Evolutionary conservation across 345 rosid genomes (phyloP), one percentile per base, ranked within the genome.

Genomic region (Lepidium didymum): DNA sequence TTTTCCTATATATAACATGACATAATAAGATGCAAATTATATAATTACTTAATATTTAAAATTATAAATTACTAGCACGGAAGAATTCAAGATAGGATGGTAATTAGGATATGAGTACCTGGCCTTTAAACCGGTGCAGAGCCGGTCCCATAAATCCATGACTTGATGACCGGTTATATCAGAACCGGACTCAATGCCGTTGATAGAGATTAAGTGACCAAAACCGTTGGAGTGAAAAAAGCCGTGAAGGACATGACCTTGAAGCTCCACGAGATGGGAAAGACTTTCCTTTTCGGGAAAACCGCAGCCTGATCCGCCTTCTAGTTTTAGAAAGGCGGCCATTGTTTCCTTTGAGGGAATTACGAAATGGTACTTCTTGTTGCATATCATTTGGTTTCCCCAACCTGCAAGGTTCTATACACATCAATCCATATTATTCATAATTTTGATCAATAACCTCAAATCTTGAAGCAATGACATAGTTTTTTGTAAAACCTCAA

Each of bases 71-170:
- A 27, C 31, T 27, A 27, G 31, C 31, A 4, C 4, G 1, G 31
- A 27, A 27, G 6, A 27, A 27, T 5, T 27, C 31, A 27, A 27
- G n/a, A n/a, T n/a, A n/a, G 21, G 31, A 4, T 27, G 4, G 27
- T 23, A 27, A 27, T 27, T 27, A 27, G 2, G 5, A 4, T 27
- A 29, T 29, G 33, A 29, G 33, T 29, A 92, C 98, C 96, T 90
- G 68, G 96, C 97, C 74, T 76, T 82, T 51, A 93, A 68, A 38
- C 86, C 85, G 1, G 79, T 78, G 76, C 97, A 93, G 25, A 90
- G 59, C n/a, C 96, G 96, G 67, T 90, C 95, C 96, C 96, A 90
- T 49, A 93, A 82, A 5, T 85, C 88, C 90, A 93, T 90, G 81
- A 93, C 64, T 61, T 84, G 92, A 31, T 78, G 68, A 34, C 96